Base-by-base conservation (phyloP, 768 basidiomycete species). In the Kwoniella sp. region DNA sequence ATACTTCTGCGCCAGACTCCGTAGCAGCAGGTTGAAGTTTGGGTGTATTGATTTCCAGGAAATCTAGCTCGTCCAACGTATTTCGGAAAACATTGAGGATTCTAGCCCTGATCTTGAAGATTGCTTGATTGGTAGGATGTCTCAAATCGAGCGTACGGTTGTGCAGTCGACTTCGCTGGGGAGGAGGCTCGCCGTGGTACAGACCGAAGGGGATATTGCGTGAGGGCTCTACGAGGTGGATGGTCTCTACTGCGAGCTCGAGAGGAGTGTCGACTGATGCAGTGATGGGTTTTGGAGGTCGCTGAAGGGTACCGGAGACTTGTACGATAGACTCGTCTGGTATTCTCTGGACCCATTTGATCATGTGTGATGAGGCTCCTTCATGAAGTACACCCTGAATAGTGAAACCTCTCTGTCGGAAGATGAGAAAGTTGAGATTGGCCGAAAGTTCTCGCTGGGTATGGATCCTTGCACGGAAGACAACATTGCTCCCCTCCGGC, bases 1-100 rank as follows among this genome's bases (percentile, higher is more conserved):
- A 98, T 44, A 98, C 95, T 29, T 89, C 90, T 46, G 94, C 91
- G 2, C 95, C 94, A 12, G 89, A 91, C 80, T 97, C 94, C 1
- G 94, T 96, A 8, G 95, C 93, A 36, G 93, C 88, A 40, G 91
- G 92, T 78, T 95, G 92, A 1, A 98, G 84, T 82, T 97, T 98
- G 2, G 94, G 94, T 66, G 90, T 93, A 81, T 95, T 92, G 64
- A 98, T 96, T 81, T 97, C 94, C 50, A 86, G 85, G 77, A 97
- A 97, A 26, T 88, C 87, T 58, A 88, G 82, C 22, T 75, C 75
- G 62, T 85, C 84, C 60, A 98, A 82, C 81, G 85, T 90, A 56
- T 88, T 85, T 47, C 92, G 86, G 87, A 96, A 97, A 40, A 91
- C 81, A 55, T 87, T 84, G 59, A 90, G 86, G 58, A 97, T 88